These are phyloP conservation scores for Dactylellina haptotyla DNA, from an alignment of 2,329 filamentous ascomycete genomes.

Conservation along the genomic window DNA sequence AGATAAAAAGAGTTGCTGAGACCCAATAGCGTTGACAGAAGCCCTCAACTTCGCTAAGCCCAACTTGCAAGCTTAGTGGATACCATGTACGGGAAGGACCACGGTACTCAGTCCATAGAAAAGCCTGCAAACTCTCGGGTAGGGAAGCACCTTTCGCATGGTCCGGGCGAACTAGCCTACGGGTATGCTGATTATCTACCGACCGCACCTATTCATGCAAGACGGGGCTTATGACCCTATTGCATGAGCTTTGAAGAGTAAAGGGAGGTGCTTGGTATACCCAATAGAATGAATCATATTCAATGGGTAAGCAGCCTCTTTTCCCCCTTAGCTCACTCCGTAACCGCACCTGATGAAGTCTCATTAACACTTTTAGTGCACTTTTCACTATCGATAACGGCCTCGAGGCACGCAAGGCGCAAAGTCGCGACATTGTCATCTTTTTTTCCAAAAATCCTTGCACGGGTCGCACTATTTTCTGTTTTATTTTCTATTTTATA, in stretches of 20 bases:
- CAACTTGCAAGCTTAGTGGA: conserved; percentile 49
- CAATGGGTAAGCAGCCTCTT: conserved; percentile 22
- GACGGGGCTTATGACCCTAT: conserved; percentile 40
- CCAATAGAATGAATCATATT: conserved; percentile 30
- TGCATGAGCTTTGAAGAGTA: conserved; percentile 44
- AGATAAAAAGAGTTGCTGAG: conserved; percentile 38
- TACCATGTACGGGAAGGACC: conserved; percentile 50
- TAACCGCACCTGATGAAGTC: conserved; percentile 37
- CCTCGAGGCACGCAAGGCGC: background rate
- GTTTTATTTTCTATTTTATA: background rate
- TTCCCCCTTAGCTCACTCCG: conserved; percentile 20
- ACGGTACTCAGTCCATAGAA: conserved; percentile 40
- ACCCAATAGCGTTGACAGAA: conserved; percentile 52
- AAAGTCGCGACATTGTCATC: conserved; percentile 2
- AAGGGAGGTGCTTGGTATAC: conserved; percentile 11
- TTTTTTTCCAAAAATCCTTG: conserved; percentile 1
- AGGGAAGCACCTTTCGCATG: conserved; percentile 46
- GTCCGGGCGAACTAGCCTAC: conserved; percentile 39
- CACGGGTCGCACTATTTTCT: conserved; percentile 26
- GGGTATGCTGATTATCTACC: conserved; percentile 54
- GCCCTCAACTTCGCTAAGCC: conserved; percentile 50
- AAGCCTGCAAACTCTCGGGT: conserved; percentile 49
- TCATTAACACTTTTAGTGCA: conserved; percentile 14
- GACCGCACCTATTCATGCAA: conserved; percentile 47
- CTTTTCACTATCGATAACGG: conserved; percentile 9